These are phyloP conservation scores for Euphrasia confusa DNA, from an alignment of 257 asterid species.

Conservation along the genomic window DNA sequence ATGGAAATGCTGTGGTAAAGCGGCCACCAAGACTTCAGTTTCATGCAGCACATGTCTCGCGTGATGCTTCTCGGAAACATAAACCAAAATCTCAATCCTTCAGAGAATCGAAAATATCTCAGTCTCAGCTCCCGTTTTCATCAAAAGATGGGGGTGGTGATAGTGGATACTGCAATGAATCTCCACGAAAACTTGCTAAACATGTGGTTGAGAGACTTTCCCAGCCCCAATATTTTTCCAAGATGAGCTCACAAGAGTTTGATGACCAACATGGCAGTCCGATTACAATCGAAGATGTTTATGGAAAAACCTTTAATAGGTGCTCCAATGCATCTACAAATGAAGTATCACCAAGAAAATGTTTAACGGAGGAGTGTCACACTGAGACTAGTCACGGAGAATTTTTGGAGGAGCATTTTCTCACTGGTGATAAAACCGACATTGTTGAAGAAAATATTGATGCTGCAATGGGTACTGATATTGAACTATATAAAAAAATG, in stretches of 20 bases:
- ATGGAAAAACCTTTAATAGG: slow-evolving; percentile 45
- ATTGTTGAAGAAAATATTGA: slow-evolving; percentile 15
- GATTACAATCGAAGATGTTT: slow-evolving; percentile 83
- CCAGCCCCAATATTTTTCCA: slow-evolving; percentile 49
- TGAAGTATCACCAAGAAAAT: slow-evolving; percentile 35
- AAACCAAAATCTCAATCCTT: slow-evolving; percentile 80
- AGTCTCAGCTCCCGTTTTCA: slow-evolving; percentile 10
- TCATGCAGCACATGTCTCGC: slow-evolving; percentile 40
- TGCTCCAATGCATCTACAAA: slow-evolving; percentile 48
- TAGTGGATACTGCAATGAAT: slow-evolving; percentile 52
- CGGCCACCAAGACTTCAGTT: slow-evolving; percentile 54
- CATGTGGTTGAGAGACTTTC: slow-evolving; percentile 94
- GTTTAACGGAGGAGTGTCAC: slow-evolving; percentile 37
- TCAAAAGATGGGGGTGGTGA: slow-evolving; percentile 45
- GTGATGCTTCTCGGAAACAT: slow-evolving; percentile 48
- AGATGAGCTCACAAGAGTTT: slow-evolving; percentile 47
- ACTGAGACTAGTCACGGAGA: slow-evolving; percentile 41
- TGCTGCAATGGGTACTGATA: slow-evolving; percentile 41
- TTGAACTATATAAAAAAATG: slow-evolving; percentile 42
- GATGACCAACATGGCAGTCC: slow-evolving; percentile 57
- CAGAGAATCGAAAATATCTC: slow-evolving; percentile 44
- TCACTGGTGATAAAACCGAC: slow-evolving; percentile 24
- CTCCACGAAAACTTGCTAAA: slow-evolving; percentile 81
- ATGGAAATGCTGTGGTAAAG: slow-evolving; percentile 40
- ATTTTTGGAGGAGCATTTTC: slow-evolving; percentile 37